Evolutionary conservation across 192 early-diverging fungal genomes (phyloP), one percentile per base, ranked within the genome.

Genomic region (Geranomyces variabilis): DNA sequence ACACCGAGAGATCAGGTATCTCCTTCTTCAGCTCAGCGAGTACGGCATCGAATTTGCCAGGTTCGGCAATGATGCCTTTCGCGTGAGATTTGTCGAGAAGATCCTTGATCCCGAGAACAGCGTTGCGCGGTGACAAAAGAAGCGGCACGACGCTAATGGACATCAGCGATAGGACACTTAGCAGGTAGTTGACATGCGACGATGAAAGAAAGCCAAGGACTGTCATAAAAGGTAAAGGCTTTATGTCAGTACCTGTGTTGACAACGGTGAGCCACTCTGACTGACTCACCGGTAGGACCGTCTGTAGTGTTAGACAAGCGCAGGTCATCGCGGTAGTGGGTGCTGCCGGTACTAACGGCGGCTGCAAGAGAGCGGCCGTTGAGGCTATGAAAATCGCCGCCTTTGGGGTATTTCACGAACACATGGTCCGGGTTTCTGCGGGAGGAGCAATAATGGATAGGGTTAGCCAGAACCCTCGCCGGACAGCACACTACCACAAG

Each of bases 151-250:
- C 5, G 9, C 44, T 36, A 21, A 29, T 41, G 63, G 63, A 41
- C 63, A 64, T 64, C 3, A 64, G 63, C 33, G 63, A 19, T 1
- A 64, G 44, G 17, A 64, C 12, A 21, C 44, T 64, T 2, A 64
- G 34, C 21, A 64, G n/a, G 21, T 45, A 64, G 41, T n/a, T 13
- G 15, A 45, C 8, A 45, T 64, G 63, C 12, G 63, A 64, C 28
- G 63, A 43, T 13, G 63, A 64, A 13, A 64, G 63, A 19, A 26
- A 64, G 34, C 41, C 63, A 13, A 45, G 14, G 34, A 64, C 63
- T 64, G 43, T n/a, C 15, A 19, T 12, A n/a, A 64, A 33, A 60
- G 29, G 5, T 28, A 3, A 15, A 53, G 10, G 46, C 10, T 10
- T 19, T 47, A 47, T 47, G 12, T 47, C 12, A 10, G 46, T 47